Evolutionary conservation across 768 basidiomycete genomes (phyloP).

Genomic region (Lyophyllum semitale): DNA sequence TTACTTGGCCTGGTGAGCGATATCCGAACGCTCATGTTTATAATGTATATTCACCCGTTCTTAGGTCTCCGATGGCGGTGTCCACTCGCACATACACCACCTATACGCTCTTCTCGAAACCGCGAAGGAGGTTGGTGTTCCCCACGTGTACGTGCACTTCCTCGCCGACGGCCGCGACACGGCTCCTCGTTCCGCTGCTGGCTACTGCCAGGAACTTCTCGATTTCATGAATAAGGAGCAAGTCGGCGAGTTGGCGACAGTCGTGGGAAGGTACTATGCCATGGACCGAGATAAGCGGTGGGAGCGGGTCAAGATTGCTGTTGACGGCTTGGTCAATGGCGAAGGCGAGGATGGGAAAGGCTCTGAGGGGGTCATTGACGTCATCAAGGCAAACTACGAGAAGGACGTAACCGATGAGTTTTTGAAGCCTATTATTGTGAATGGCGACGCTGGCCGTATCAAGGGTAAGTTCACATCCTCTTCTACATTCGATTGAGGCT

Average conservation of each 20-base stretch:
- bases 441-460: constrained; percentile 76
- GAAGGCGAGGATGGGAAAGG: constrained; percentile 55
- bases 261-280: constrained; percentile 91
- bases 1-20: constrained; percentile 78
- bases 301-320: constrained; percentile 89
- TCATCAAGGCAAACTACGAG: constrained; percentile 73
- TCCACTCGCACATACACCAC: constrained; percentile 94
- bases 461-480: constrained; percentile 53
- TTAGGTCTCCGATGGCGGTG: constrained; percentile 91
- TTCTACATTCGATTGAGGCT: not conserved
- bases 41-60: not conserved
- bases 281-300: constrained; percentile 98
- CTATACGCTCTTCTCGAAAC: constrained; percentile 89
- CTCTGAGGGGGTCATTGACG: constrained; percentile 38
- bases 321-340: constrained; percentile 82
- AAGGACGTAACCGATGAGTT: constrained; percentile 94
- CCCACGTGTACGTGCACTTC: constrained; percentile 90
- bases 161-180: constrained; percentile 95
- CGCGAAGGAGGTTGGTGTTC: constrained; percentile 83
- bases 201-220: constrained; percentile 75
- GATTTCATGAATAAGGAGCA: constrained; percentile 78
- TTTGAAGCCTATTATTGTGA: constrained; percentile 90
- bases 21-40: not conserved
- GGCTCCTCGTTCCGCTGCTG: constrained; percentile 79
- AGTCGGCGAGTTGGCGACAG: constrained; percentile 80